These are phyloP conservation scores for Ustilago lituana DNA, from an alignment of 1,284 basidiomycete genomes.

Conservation along the genomic window DNA sequence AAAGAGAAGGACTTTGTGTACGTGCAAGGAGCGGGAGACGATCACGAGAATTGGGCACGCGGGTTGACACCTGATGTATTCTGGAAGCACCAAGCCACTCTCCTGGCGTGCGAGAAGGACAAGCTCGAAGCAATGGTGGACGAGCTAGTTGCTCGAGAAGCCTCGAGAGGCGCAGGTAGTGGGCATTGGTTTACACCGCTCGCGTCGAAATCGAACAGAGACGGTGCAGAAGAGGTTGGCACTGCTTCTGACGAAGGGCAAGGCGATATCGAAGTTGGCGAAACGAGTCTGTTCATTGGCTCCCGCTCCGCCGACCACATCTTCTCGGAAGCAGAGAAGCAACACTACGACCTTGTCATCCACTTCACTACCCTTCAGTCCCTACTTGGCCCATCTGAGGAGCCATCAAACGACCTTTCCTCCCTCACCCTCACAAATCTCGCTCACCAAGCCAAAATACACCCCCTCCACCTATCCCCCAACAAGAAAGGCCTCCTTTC, in stretches of 20 bases:
- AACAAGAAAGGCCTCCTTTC: slow-evolving; percentile 47
- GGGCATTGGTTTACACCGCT: slow-evolving; percentile 43
- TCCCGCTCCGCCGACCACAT: slow-evolving; percentile 13
- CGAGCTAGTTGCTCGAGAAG: slow-evolving; percentile 11
- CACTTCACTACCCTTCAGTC: slow-evolving; percentile 13
- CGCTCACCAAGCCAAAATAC: background rate
- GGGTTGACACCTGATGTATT: slow-evolving; percentile 79
- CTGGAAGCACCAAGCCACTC: slow-evolving; percentile 73
- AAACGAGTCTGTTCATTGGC: slow-evolving; percentile 20
- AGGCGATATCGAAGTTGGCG: slow-evolving; percentile 12
- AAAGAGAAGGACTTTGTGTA: slow-evolving; percentile 74
- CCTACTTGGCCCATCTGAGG: background rate
- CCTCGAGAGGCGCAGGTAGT: background rate
- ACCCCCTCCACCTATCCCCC: slow-evolving; percentile 10
- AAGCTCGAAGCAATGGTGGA: slow-evolving; percentile 70
- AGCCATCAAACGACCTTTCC: background rate
- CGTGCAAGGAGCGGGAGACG: slow-evolving; percentile 87
- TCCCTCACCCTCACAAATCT: background rate
- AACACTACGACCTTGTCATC: slow-evolving; percentile 10
- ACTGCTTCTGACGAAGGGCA: background rate
- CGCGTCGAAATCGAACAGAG: background rate
- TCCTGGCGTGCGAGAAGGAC: slow-evolving; percentile 71
- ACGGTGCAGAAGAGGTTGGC: background rate
- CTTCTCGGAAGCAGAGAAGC: slow-evolving; percentile 17
- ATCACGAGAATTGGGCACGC: slow-evolving; percentile 85